These are phyloP conservation scores for Tephrocybe rancida DNA, from an alignment of 768 basidiomycete species.

Conservation along the genomic window DNA sequence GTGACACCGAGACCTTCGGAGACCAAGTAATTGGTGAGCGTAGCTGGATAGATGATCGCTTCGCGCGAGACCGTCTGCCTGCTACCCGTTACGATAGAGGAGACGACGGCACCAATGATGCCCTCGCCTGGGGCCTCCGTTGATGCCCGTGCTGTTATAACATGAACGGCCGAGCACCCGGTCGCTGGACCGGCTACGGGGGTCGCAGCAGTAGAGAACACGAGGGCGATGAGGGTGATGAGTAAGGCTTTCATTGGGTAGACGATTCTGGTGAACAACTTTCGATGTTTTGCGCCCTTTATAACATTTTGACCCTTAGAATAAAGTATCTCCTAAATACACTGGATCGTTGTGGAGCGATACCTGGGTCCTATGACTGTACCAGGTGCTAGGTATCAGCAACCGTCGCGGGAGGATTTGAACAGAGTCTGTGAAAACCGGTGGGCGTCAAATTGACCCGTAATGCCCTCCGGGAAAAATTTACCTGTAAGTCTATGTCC, in stretches of 20 bases:
- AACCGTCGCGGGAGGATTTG: neutral
- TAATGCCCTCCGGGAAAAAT: no score
- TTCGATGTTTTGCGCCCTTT: neutral
- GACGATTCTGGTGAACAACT: neutral
- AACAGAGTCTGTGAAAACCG: no score
- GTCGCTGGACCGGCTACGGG: slow-evolving; percentile 9
- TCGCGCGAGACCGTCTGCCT: slow-evolving; percentile 12
- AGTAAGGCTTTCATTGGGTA: slow-evolving; percentile 4
- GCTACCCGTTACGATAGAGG: slow-evolving; percentile 9
- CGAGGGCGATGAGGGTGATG: neutral
- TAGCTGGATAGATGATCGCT: slow-evolving; percentile 12
- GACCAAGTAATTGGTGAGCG: slow-evolving; percentile 10
- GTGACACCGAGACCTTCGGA: slow-evolving; percentile 11
- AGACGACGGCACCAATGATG: slow-evolving; percentile 18
- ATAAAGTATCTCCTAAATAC: no score
- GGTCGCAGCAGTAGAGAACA: slow-evolving; percentile 1
- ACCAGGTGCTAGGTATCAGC: slow-evolving; percentile 1
- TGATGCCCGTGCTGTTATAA: slow-evolving; percentile 21
- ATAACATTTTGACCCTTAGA: slow-evolving; percentile 1
- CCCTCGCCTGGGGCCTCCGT: slow-evolving; percentile 20
- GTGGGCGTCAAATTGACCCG: no score
- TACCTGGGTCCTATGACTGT: slow-evolving; percentile 3
- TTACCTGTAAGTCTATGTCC: no score
- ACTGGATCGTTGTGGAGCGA: neutral
- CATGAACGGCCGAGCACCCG: slow-evolving; percentile 20